These are phyloP conservation scores for Astrothelium subdiscretum DNA, from an alignment of 495 filamentous ascomycete species.

Conservation along the genomic window DNA sequence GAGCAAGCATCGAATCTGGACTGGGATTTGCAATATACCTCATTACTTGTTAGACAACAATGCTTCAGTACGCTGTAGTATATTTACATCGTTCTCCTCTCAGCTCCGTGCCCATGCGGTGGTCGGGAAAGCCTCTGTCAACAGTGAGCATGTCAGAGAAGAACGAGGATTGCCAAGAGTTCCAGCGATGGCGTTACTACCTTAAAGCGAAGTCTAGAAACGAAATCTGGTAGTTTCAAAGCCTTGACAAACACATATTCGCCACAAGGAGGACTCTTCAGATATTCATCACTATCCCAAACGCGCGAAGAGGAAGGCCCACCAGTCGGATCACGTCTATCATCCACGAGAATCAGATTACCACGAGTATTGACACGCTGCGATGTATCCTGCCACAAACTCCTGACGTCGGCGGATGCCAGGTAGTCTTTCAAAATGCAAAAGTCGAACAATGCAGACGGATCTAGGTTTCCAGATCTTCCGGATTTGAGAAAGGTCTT, in stretches of 20 bases:
- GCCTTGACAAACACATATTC: not conserved
- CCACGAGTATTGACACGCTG: not conserved
- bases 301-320: not conserved
- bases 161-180: not conserved
- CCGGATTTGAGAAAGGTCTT: not conserved
- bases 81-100: slow-evolving; percentile 6
- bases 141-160: not conserved
- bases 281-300: slow-evolving; percentile 4
- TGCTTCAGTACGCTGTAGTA: not conserved
- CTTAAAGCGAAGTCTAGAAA: slow-evolving; percentile 4
- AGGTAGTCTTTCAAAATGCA: not conserved
- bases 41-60: not conserved
- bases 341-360: slow-evolving; percentile 3
- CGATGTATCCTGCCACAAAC: not conserved
- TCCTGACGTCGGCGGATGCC: not conserved
- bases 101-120: not conserved
- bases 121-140: not conserved
- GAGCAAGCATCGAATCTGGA: not conserved
- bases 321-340: not conserved
- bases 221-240: not conserved
- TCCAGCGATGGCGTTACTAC: not conserved
- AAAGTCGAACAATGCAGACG: not conserved
- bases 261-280: not conserved
- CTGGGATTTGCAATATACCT: slow-evolving; percentile 2
- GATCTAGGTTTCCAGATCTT: not conserved